phyloP scores from a whole-genome alignment of 1,139 yeast genomes.

The Suhomyces yuchorum region DNA sequence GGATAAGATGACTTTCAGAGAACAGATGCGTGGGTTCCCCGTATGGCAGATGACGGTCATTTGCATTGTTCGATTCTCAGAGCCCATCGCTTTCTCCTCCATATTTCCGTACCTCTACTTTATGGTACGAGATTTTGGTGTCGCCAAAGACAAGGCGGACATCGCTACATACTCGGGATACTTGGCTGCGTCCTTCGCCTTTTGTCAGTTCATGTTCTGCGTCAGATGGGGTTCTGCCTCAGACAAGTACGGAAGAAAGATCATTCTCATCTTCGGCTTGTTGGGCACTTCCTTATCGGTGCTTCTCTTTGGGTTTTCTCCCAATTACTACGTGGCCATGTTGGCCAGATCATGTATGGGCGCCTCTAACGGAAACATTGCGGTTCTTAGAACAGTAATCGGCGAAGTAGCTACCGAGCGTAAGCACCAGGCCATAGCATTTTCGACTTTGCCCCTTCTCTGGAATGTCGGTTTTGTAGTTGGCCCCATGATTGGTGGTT shows the following conservation, averaged over 20 bases:
- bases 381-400: constrained; percentile 39
- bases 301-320: constrained; percentile 37
- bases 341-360: constrained; percentile 39
- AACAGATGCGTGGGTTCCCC: constrained; percentile 38
- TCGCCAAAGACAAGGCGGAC: constrained; percentile 37
- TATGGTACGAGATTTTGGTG: constrained; percentile 41
- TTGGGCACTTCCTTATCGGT: constrained; percentile 35
- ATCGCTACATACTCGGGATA: constrained; percentile 43
- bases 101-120: constrained; percentile 43
- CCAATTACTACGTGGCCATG: constrained; percentile 36
- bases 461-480: constrained; percentile 35
- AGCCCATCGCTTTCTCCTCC: constrained; percentile 43
- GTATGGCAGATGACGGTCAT: constrained; percentile 37
- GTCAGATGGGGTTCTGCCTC: constrained; percentile 41
- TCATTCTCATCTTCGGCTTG: constrained; percentile 33
- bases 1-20: constrained; percentile 17
- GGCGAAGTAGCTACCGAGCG: constrained; percentile 42
- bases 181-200: constrained; percentile 40
- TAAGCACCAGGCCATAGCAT: constrained; percentile 41
- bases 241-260: constrained; percentile 37
- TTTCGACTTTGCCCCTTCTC: constrained; percentile 37
- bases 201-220: constrained; percentile 39
- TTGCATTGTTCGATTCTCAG: constrained; percentile 37
- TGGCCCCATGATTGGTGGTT: constrained; percentile 57
- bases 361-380: constrained; percentile 39